phyloP scores from a whole-genome alignment of 805 yeast species.

The Starmerella lactis-condensi region DNA sequence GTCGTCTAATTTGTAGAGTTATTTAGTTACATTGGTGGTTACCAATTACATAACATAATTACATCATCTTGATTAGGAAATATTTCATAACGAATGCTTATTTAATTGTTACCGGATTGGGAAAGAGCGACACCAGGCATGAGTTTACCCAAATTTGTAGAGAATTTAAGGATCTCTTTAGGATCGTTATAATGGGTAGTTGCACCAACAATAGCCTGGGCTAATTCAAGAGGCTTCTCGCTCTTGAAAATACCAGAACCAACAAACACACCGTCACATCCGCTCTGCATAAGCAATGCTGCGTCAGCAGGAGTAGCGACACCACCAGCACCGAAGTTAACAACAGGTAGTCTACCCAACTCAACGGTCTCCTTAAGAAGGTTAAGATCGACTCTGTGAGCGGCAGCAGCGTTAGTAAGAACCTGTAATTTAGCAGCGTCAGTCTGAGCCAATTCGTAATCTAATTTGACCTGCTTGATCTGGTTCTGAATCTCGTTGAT shows the following conservation, averaged over 20 bases:
- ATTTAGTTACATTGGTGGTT: no score
- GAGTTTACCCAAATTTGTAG: conserved; percentile 54
- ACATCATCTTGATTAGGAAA: no score
- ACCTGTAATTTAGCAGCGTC: conserved; percentile 3
- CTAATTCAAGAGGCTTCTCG: conserved; percentile 50
- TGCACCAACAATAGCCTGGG: conserved; percentile 62
- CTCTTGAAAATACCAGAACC: conserved; percentile 69
- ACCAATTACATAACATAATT: no score
- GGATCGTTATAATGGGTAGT: conserved; percentile 55
- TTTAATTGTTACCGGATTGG: no score
- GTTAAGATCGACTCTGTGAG: conserved; percentile 41
- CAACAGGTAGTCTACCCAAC: conserved; percentile 55
- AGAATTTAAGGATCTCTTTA: conserved; percentile 38
- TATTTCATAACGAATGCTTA: no score
- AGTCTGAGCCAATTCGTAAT: conserved; percentile 12
- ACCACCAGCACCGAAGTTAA: conserved; percentile 78
- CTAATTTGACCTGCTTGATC: conserved; percentile 27
- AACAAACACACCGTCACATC: conserved; percentile 63
- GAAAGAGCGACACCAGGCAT: conserved; percentile 54
- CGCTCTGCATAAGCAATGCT: conserved; percentile 62
- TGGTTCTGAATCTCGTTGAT: conserved; percentile 41
- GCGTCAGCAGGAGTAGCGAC: conserved; percentile 81
- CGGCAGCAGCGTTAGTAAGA: conserved; percentile 34
- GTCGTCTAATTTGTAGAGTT: no score
- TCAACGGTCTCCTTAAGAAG: conserved; percentile 31